Conservation (phyloP, 2,329 filamentous ascomycete species). For the Raffaelea arxii region DNA sequence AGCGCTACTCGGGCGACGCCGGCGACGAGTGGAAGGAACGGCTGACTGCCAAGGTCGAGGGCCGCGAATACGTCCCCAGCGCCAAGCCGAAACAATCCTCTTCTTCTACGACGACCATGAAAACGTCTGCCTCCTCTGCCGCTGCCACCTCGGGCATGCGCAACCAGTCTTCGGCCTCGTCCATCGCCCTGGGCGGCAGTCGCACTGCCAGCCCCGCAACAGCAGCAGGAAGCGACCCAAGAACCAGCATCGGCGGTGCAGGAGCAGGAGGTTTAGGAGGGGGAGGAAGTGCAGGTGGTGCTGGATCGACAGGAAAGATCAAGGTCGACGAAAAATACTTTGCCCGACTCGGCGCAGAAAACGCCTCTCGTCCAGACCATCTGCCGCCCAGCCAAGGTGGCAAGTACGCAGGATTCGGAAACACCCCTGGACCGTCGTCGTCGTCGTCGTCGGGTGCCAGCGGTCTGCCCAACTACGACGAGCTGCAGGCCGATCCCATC, state of each 20-base stretch:
- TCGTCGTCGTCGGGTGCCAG: conserved; percentile 29
- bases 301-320: too few species aligned
- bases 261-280: conserved; percentile 9
- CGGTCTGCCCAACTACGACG: conserved; percentile 62
- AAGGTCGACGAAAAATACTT: conserved; percentile 84
- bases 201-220: conserved; percentile 17
- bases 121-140: conserved; percentile 13
- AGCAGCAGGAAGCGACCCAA: conserved; percentile 9
- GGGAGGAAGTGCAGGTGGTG: neutral
- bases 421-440: conserved; percentile 48
- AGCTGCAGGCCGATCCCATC: conserved; percentile 84
- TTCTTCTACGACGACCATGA: conserved; percentile 32
- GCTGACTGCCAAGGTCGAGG: conserved; percentile 78
- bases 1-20: conserved; percentile 79
- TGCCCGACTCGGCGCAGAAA: conserved; percentile 71
- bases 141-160: neutral
- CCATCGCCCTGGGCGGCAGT: conserved; percentile 11
- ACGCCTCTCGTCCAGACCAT: conserved; percentile 63
- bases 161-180: neutral
- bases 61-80: conserved; percentile 70
- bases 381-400: conserved; percentile 84
- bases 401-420: conserved; percentile 88
- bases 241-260: conserved; percentile 14
- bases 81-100: too few species aligned
- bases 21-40: conserved; percentile 95